A percentile compares a stretch with the other conserved stretches of the same genome.
Evolutionary conservation across 192 early-diverging fungal species (phyloP).

Genomic region (Coemansia asiatica): DNA sequence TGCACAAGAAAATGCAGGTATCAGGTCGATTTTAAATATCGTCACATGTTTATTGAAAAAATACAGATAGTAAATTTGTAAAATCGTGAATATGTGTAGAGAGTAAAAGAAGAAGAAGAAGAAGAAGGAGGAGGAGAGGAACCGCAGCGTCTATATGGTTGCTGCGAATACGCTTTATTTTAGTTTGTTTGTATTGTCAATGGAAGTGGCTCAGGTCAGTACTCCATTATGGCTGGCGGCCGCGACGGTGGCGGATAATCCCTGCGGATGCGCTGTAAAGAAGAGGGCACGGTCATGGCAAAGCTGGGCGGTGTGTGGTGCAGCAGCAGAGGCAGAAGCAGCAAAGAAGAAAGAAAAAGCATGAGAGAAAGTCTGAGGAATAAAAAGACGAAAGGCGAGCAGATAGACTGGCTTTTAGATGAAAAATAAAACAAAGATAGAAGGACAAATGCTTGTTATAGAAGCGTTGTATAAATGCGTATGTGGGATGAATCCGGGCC

Average conservation of each 20-base stretch:
- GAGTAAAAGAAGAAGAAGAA: no score
- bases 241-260: conserved; percentile 29
- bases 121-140: neutral
- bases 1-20: no score
- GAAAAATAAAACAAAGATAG: neutral
- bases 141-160: neutral
- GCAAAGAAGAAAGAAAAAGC: neutral
- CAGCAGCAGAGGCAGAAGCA: neutral
- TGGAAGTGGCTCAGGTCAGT: no score
- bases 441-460: neutral
- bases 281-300: neutral
- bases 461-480: neutral
- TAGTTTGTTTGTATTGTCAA: neutral
- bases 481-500: neutral
- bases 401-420: neutral
- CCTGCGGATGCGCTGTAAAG: neutral
- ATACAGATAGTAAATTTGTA: no score
- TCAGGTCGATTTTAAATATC: no score
- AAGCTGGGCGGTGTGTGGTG: neutral
- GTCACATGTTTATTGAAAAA: no score
- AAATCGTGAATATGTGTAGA: no score
- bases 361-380: neutral
- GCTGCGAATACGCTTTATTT: neutral
- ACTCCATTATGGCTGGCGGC: conserved; percentile 20
- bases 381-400: neutral